Base-by-base conservation (phyloP, 371 early-diverging fungal species). In the Phascolomyces articulosus region DNA sequence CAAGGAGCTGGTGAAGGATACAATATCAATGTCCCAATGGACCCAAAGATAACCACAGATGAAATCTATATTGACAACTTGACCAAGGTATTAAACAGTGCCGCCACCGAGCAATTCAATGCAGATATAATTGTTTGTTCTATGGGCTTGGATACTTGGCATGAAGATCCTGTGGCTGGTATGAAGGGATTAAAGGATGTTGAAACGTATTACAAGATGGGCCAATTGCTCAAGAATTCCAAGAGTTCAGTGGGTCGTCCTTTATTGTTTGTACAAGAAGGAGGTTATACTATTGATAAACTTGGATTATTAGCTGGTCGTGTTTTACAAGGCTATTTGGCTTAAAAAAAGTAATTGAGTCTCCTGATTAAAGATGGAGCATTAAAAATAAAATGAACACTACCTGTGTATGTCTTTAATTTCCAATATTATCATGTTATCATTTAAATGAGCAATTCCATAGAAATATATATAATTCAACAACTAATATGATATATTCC, bases 241-340 rank as follows among this genome's bases (percentile, higher is more conserved):
- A 34, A 31, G n/a, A 63, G 68, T 1, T 69, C 71, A 13, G 66
- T 71, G 23, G 67, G 69, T 0, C 64, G 74, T 21, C 89, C 87
- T 4, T 83, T 87, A 0, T 60, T 92, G 55, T 92, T 92, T 80
- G 85, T 92, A 0, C 88, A 89, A 74, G 91, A 92, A 69, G 92
- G 92, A 11, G 91, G 90, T 18, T 90, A 89, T 62, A 83, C 81
- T 26, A 60, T 89, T 7, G 83, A 80, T 21, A 79, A 72, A 34
- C 63, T 91, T 24, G 90, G 90, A 2, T 53, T 71, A n/a, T 83
- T 89, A 55, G 89, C 87, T 0, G 77, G 77, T 8, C 82, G 83
- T 48, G 84, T 91, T 11, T 70, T 91, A n/a, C 55, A 75, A 28
- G 91, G 91, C 8, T 88, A 72, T 57, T 26, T 48, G 21, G 9